phyloP scores from a whole-genome alignment of 768 basidiomycete genomes.

The Leucosporidium yakuticum region DNA sequence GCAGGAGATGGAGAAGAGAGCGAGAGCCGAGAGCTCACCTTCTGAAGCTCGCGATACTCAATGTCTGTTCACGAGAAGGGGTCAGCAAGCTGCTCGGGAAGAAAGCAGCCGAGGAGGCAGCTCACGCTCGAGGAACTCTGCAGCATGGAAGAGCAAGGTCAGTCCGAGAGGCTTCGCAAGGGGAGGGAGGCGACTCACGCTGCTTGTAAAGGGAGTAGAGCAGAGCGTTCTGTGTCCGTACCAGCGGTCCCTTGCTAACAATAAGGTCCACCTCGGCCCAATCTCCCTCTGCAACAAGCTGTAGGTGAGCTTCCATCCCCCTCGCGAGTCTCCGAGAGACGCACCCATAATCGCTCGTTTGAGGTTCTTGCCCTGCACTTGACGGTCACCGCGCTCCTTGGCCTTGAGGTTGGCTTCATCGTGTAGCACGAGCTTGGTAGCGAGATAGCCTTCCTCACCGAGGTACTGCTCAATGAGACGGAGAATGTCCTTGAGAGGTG shows the following conservation, averaged over 20 bases:
- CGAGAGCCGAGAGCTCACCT: not conserved
- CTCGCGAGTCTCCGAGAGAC: not conserved
- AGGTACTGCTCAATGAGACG: slow-evolving; percentile 39
- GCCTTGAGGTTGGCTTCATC: slow-evolving; percentile 34
- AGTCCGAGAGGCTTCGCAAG: not conserved
- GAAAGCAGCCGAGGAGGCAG: too few relatives aligned
- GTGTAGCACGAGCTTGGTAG: slow-evolving; percentile 31
- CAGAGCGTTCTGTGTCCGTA: slow-evolving; percentile 41
- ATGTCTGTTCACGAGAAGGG: not conserved
- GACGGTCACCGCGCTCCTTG: slow-evolving; percentile 13
- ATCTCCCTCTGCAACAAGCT: slow-evolving; percentile 36
- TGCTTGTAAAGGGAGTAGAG: slow-evolving; percentile 42
- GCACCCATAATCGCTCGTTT: slow-evolving; percentile 39
- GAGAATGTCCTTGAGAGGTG: slow-evolving; percentile 35
- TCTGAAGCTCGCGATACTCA: slow-evolving; percentile 7
- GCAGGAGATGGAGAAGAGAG: not conserved
- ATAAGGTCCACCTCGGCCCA: slow-evolving; percentile 39
- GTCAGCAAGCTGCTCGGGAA: not conserved
- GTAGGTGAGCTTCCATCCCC: too few relatives aligned
- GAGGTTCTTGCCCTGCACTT: slow-evolving; percentile 36
- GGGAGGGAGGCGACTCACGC: slow-evolving; percentile 9
- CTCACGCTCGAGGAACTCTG: slow-evolving; percentile 41
- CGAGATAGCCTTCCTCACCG: slow-evolving; percentile 24
- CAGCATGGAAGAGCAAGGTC: not conserved
- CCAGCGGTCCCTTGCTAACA: slow-evolving; percentile 29